Evolutionary conservation across 2,329 filamentous ascomycete genomes (phyloP).

Genomic region (Cladosporium sp.): DNA sequence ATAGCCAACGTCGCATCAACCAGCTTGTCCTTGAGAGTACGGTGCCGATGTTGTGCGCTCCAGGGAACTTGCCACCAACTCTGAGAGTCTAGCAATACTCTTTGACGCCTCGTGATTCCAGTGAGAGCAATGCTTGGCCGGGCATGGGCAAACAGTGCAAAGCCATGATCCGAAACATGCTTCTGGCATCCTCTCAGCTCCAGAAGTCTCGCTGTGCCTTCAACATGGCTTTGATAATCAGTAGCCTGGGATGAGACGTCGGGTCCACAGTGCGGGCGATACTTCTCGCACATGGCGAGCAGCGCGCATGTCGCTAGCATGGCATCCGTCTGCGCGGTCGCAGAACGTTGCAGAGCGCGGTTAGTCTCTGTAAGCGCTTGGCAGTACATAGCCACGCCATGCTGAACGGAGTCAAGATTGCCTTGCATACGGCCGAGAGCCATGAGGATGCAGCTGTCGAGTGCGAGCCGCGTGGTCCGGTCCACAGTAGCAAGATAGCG

Average conservation of each 20-base stretch:
- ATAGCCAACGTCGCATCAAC: neutral
- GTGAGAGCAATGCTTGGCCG: neutral
- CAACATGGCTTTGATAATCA: neutral
- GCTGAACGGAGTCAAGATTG: neutral
- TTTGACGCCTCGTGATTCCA: neutral
- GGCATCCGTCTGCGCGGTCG: conserved; percentile 14
- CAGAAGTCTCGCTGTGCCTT: neutral
- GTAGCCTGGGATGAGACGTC: conserved; percentile 2
- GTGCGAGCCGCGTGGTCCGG: neutral
- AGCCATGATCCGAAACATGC: conserved; percentile 5
- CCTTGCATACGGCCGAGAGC: conserved; percentile 3
- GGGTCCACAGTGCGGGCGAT: neutral
- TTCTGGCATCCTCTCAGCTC: neutral
- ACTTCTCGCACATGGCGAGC: conserved; percentile 10
- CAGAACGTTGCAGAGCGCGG: conserved; percentile 2
- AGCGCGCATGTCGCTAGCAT: conserved; percentile 2
- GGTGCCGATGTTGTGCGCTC: neutral
- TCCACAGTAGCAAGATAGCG: neutral
- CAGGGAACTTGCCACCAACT: neutral
- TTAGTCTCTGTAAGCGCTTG: conserved; percentile 2
- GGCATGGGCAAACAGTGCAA: neutral
- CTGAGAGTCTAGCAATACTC: neutral
- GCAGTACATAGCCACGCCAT: conserved; percentile 7
- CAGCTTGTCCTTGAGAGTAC: conserved; percentile 5
- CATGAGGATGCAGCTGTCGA: conserved; percentile 10